Conservation (phyloP, 768 basidiomycete genomes). For the Lyophyllum atratum region DNA sequence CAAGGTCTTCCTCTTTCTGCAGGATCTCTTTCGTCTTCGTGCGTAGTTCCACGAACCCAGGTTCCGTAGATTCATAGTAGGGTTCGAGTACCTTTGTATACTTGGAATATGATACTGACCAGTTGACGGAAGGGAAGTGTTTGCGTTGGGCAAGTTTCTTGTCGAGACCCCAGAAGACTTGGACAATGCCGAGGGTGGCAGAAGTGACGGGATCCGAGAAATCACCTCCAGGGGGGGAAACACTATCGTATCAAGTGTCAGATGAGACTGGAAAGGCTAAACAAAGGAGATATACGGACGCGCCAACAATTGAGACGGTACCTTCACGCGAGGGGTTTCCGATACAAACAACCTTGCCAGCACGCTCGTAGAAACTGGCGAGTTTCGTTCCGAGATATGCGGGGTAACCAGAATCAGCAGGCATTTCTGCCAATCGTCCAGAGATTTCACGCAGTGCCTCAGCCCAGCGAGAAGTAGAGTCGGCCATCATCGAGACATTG, state of each 20-base stretch:
- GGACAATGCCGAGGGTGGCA: conserved; percentile 97
- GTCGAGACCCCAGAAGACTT: conserved; percentile 99
- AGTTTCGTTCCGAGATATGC: conserved; percentile 96
- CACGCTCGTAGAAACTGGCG: conserved; percentile 98
- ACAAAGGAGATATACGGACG: conserved; percentile 57
- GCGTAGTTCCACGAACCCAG: conserved; percentile 94
- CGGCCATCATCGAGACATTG: conserved; percentile 99
- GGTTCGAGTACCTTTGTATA: conserved; percentile 93
- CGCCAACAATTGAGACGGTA: conserved; percentile 98
- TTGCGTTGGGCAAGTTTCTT: conserved; percentile 99
- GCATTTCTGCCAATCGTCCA: conserved; percentile 99
- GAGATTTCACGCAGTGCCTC: conserved; percentile 99
- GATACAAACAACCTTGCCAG: conserved; percentile 91
- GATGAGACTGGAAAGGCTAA: neutral
- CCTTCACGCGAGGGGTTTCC: conserved; percentile 88
- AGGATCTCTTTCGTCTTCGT: conserved; percentile 94
- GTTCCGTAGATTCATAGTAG: conserved; percentile 87
- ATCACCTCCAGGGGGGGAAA: conserved; percentile 98
- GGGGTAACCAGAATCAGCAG: conserved; percentile 98
- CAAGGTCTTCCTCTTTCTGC: conserved; percentile 97
- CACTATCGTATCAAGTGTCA: conserved; percentile 48
- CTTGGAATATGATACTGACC: conserved; percentile 99
- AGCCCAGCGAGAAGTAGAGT: conserved; percentile 98
- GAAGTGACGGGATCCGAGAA: conserved; percentile 99
- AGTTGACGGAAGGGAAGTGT: conserved; percentile 99